Conservation (phyloP, 1,284 basidiomycete genomes). For the Sporisorium iseilematis-ciliati region DNA sequence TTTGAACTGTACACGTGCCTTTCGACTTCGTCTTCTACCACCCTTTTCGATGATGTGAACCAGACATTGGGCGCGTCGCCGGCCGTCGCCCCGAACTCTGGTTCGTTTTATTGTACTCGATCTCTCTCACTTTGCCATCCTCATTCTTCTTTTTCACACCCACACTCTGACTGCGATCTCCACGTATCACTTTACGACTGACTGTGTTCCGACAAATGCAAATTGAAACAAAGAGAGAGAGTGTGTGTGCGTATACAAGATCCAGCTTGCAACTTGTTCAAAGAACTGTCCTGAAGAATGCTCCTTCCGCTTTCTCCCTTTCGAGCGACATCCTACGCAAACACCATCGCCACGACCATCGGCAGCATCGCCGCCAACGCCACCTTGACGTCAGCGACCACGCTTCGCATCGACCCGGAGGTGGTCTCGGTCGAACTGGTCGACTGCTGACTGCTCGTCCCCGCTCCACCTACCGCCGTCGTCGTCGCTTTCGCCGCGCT, state of each 20-base stretch:
- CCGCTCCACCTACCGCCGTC: too few species aligned
- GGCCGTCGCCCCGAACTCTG: slow-evolving; percentile 8
- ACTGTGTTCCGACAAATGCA: neutral
- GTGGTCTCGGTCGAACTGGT: neutral
- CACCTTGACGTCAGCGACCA: neutral
- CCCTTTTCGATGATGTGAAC: neutral
- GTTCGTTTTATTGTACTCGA: neutral
- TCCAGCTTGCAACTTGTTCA: neutral
- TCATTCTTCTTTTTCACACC: neutral
- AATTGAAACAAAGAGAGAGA: neutral
- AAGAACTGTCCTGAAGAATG: neutral
- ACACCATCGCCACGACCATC: neutral
- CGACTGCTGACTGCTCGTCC: slow-evolving; percentile 1
- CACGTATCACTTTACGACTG: neutral
- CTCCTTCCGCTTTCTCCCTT: neutral
- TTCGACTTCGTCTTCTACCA: neutral
- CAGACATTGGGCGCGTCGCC: neutral
- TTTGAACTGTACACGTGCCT: neutral
- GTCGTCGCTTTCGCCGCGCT: neutral
- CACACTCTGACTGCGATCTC: too few species aligned
- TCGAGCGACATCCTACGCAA: neutral
- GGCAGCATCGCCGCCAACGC: too few species aligned
- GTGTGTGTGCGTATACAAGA: neutral
- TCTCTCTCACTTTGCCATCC: neutral
- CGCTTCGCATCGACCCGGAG: neutral